phyloP scores from a whole-genome alignment of 768 basidiomycete genomes.

The Udeniomyces megalosporus region DNA sequence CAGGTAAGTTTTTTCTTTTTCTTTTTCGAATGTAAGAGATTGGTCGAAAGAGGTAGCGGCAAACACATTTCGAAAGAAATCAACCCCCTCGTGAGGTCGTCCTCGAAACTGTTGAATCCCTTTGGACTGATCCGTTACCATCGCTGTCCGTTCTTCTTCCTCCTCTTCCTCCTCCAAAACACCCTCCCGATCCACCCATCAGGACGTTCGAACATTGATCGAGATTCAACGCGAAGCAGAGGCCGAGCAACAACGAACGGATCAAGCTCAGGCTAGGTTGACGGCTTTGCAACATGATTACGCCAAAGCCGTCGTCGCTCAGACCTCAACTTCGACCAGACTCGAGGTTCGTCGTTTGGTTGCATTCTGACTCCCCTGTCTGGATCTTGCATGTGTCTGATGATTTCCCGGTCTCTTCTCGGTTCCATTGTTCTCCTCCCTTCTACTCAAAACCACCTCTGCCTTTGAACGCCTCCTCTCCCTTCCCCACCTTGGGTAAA shows the following conservation, averaged over 20 bases:
- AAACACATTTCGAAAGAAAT: too few relatives aligned
- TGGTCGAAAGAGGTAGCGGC: too few relatives aligned
- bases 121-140: background rate
- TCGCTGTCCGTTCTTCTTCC: background rate
- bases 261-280: conserved; percentile 49
- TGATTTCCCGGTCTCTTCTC: too few relatives aligned
- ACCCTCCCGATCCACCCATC: too few relatives aligned
- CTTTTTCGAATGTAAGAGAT: too few relatives aligned
- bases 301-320: background rate
- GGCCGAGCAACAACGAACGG: conserved; percentile 48
- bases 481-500: background rate
- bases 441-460: too few relatives aligned
- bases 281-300: background rate
- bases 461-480: background rate
- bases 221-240: conserved; percentile 64
- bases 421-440: too few relatives aligned
- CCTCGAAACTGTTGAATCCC: background rate
- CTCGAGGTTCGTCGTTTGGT: conserved; percentile 40
- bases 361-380: too few relatives aligned
- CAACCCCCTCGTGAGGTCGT: too few relatives aligned
- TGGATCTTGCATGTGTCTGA: too few relatives aligned
- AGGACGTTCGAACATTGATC: conserved; percentile 57
- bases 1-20: conserved; percentile 35
- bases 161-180: background rate
- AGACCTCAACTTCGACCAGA: conserved; percentile 42